Base-by-base conservation (phyloP, 176 grass and related monocot species). In the Hordeum marinum region DNA sequence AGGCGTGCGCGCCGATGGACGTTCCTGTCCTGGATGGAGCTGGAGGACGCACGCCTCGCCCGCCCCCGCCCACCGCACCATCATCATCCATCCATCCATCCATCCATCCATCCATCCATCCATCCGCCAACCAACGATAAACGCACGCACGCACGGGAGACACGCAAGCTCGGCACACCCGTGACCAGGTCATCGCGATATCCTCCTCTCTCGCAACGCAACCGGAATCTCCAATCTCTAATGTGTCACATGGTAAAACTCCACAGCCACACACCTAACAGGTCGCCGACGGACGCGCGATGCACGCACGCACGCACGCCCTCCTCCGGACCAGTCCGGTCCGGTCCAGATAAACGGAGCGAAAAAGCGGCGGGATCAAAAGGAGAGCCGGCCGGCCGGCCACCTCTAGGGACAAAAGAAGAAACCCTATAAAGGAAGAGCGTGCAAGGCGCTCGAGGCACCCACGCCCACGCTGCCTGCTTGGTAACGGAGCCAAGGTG, bases 321-420 rank as follows among this genome's bases (percentile, higher is more conserved):
- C 78, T 48, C 27, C 77, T 17, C 78, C 27, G 7, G 46, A 3
- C 65, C 63, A 27, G 65, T n/a, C 66, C 63, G 63, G 65, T n/a
- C 66, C 66, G 66, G n/a, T 27, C 41, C 71, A 75, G 71, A 75
- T 75, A 74, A 39, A 32, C 77, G 12, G 15, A 63, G 24, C 12
- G 46, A 42, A 29, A 62, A 39, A 64, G 26, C 54, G 54, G 86
- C 64, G 54, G 64, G 80, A 83, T 90, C 76, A 87, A 90, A 90
- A 83, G 80, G 75, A 58, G 89, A 59, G 66, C 75, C 54, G 54
- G 17, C 52, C 50, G 50, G 52, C 52, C 52, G 0, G 11, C 35
- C 1, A 37, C 24, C 45, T 12, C 67, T 6, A 23, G 89, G 73
- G 74, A 79, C 74, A 74, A 64, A 72, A 74, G 57, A 34, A 54